Evolutionary conservation across 108 stramenopile species (phyloP).

Genomic region (Seminavis robusta): DNA sequence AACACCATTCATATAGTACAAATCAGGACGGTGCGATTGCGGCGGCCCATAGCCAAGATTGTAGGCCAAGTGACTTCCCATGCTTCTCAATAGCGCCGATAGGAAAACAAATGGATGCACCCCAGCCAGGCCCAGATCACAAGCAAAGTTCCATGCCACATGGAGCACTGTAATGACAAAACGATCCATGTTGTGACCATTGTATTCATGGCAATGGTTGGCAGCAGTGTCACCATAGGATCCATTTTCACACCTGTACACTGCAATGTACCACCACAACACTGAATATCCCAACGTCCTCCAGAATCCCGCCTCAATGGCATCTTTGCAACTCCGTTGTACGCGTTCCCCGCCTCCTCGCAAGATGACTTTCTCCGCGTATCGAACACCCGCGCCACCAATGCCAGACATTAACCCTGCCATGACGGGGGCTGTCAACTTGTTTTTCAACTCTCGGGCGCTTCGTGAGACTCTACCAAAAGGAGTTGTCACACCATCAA

Average conservation of each 20-base stretch:
- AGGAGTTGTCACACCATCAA: slow-evolving; percentile 28
- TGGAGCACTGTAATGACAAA: slow-evolving; percentile 10
- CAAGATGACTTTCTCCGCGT: background rate
- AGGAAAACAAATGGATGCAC: slow-evolving; percentile 24
- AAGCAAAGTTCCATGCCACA: slow-evolving; percentile 11
- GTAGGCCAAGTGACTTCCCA: background rate
- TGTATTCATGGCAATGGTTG: slow-evolving; percentile 21
- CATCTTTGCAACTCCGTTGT: background rate
- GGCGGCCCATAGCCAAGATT: slow-evolving; percentile 5
- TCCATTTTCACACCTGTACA: slow-evolving; percentile 12
- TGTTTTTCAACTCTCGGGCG: slow-evolving; percentile 23
- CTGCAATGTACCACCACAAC: slow-evolving; percentile 21
- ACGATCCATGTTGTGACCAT: slow-evolving; percentile 17
- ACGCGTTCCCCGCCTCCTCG: no score
- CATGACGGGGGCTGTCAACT: slow-evolving; percentile 25
- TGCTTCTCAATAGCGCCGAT: slow-evolving; percentile 1
- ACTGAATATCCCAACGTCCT: slow-evolving; percentile 23
- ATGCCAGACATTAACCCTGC: slow-evolving; percentile 27
- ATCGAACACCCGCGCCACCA: slow-evolving; percentile 20
- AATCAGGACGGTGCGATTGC: background rate
- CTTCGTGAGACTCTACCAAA: slow-evolving; percentile 25
- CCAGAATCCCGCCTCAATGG: slow-evolving; percentile 19
- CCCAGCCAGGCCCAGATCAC: slow-evolving; percentile 4
- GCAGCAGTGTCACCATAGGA: no score
- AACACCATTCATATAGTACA: background rate